Base-by-base conservation (phyloP, 139 green algal species). In the Ostreobium quekettii region DNA sequence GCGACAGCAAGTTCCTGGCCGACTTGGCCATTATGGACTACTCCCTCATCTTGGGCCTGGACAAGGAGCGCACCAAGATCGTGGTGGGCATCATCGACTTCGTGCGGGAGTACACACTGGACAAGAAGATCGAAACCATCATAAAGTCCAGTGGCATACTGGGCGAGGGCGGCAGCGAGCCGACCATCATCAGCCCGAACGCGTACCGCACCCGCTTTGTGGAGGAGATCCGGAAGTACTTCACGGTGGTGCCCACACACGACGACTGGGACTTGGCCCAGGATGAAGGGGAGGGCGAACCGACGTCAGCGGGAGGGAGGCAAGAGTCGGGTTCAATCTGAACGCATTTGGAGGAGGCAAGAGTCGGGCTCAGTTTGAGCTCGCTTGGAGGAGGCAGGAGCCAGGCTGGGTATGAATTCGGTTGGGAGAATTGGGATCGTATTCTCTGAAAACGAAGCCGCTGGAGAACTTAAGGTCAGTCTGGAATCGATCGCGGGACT, bases 101-200 rank as follows among this genome's bases (percentile, higher is more conserved):
- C 74, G 83, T 97, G 30, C 82, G 92, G 65, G 83, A 93, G 80
- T 99, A 97, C 76, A 97, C 93, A 3, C 96, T 86, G 89, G 93
- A 98, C 80, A 98, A 98, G 81, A 85, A 96, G 72, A 76, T 98
- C 30, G 93, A 98, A 79, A 95, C 82, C 30, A 96, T 89, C 88
- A 89, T 98, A n/a, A 99, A 99, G 83, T 80, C 79, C n/a, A 85
- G 64, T 48, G 93, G 87, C 33, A 86, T 97, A 26, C 76, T 98
- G 73, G 92, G 90, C 1, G 79, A 77, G 8, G 80, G 74, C 30
- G 70, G 71, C 48, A 60, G 88, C 71, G 85, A 93, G 75, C 93
- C 93, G 4, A 98, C 93, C 30, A 87, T 99, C 64, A 87, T 97
- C 31, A 96, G 88, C 4, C 93, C 93, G 7, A 86, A 88, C 65